Percentiles rank a stretch among this genome's conserved stretches.
Evolutionary conservation across 768 basidiomycete genomes (phyloP).

Genomic region (Russula brevipes): DNA sequence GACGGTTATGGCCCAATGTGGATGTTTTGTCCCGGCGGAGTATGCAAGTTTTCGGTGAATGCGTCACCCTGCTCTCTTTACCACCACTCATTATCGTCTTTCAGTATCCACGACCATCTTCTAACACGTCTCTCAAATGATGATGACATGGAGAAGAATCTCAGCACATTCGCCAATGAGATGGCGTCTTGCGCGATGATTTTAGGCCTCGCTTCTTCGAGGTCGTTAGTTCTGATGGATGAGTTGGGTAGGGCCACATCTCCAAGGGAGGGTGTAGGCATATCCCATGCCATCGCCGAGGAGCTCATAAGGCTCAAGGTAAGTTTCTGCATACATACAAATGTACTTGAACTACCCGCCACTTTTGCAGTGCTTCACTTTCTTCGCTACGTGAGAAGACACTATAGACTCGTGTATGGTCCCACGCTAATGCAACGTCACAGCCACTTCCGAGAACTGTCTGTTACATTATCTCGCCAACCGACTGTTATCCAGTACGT

Average conservation of each 20-base stretch:
- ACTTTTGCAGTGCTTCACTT: slow-evolving; percentile 61
- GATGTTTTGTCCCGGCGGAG: slow-evolving; percentile 89
- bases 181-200: slow-evolving; percentile 94
- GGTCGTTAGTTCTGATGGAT: slow-evolving; percentile 80
- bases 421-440: background rate
- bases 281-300: slow-evolving; percentile 80
- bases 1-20: slow-evolving; percentile 81
- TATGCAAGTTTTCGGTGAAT: slow-evolving; percentile 81
- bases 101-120: slow-evolving; percentile 74
- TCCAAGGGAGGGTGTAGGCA: slow-evolving; percentile 73
- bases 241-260: slow-evolving; percentile 93
- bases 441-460: slow-evolving; percentile 79
- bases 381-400: slow-evolving; percentile 77
- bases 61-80: background rate
- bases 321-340: slow-evolving; percentile 18
- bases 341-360: slow-evolving; percentile 4
- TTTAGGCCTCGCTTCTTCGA: slow-evolving; percentile 65
- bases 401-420: background rate
- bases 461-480: slow-evolving; percentile 65
- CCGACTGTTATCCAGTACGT: slow-evolving; percentile 78
- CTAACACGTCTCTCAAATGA: slow-evolving; percentile 90
- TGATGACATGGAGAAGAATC: slow-evolving; percentile 80
- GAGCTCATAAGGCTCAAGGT: slow-evolving; percentile 71
- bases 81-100: background rate
- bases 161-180: slow-evolving; percentile 94